These are phyloP conservation scores for Apium graveolens DNA, from an alignment of 129 eudicot species.

Conservation along the genomic window DNA sequence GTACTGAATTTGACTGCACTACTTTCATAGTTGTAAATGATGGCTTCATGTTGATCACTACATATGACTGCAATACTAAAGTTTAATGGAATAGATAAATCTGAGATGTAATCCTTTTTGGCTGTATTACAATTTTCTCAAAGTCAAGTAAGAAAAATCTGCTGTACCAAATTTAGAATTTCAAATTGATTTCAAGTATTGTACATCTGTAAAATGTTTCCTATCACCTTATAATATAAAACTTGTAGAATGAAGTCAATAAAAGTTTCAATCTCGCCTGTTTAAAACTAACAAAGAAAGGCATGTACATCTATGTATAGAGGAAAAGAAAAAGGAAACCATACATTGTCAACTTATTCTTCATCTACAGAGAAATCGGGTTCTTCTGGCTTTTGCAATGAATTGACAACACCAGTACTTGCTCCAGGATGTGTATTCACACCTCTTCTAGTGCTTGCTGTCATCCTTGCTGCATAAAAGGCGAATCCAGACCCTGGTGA, in stretches of 20 bases:
- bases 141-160: too few species aligned
- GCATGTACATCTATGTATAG: background rate
- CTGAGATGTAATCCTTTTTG: too few species aligned
- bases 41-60: too few species aligned
- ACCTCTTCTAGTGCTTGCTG: slow-evolving; percentile 38
- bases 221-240: background rate
- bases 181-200: background rate
- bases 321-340: background rate
- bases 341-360: slow-evolving; percentile 22
- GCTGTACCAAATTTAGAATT: background rate
- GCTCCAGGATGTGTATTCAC: slow-evolving; percentile 34
- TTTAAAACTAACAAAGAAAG: background rate
- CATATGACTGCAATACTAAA: too few species aligned
- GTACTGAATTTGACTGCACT: too few species aligned
- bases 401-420: slow-evolving; percentile 30
- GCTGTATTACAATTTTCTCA: too few species aligned
- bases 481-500: slow-evolving; percentile 42
- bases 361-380: slow-evolving; percentile 84
- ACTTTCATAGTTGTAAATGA: too few species aligned
- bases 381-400: slow-evolving; percentile 76
- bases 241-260: background rate
- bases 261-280: background rate
- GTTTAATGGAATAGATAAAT: too few species aligned
- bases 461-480: slow-evolving; percentile 34
- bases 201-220: background rate